Evolutionary conservation across 2,329 filamentous ascomycete genomes (phyloP).

Genomic region (Aspergillus persii): DNA sequence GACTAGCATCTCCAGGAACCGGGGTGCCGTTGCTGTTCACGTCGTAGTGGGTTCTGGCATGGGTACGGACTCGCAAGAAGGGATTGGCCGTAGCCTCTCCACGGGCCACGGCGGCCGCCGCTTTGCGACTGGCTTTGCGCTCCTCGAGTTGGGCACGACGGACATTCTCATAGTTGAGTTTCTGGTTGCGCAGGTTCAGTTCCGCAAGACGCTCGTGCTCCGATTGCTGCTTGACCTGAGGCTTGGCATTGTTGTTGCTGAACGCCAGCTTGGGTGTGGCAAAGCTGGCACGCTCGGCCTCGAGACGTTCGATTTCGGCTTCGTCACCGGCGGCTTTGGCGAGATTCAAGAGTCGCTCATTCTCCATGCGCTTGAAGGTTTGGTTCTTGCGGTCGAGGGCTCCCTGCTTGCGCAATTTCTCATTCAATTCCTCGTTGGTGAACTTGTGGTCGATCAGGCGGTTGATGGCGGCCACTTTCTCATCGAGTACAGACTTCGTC

Average conservation of each 20-base stretch:
- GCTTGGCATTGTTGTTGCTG: constrained; percentile 63
- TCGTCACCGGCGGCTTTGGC: constrained; percentile 65
- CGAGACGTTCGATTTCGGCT: constrained; percentile 50
- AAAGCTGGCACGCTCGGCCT: constrained; percentile 49
- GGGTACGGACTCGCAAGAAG: constrained; percentile 62
- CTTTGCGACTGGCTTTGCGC: constrained; percentile 60
- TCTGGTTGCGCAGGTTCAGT: constrained; percentile 80
- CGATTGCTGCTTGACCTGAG: constrained; percentile 52
- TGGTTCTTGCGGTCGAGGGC: constrained; percentile 65
- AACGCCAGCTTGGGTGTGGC: constrained; percentile 67
- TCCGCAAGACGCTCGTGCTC: constrained; percentile 81
- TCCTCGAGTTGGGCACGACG: constrained; percentile 86
- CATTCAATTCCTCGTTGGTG: constrained; percentile 77
- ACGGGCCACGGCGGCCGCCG: constrained; percentile 60
- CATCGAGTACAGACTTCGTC: constrained; percentile 64
- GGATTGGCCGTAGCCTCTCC: constrained; percentile 58
- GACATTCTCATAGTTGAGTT: constrained; percentile 82
- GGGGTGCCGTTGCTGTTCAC: constrained; percentile 46
- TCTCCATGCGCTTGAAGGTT: constrained; percentile 64
- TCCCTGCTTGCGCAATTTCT: constrained; percentile 71
- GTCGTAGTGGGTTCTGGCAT: constrained; percentile 67
- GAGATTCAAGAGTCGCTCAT: constrained; percentile 64
- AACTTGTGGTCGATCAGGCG: constrained; percentile 73
- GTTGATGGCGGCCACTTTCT: constrained; percentile 80
- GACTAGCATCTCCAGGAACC: constrained; percentile 33